Conservation (phyloP, 2,329 filamentous ascomycete species). For the Metarhizium humberi region DNA sequence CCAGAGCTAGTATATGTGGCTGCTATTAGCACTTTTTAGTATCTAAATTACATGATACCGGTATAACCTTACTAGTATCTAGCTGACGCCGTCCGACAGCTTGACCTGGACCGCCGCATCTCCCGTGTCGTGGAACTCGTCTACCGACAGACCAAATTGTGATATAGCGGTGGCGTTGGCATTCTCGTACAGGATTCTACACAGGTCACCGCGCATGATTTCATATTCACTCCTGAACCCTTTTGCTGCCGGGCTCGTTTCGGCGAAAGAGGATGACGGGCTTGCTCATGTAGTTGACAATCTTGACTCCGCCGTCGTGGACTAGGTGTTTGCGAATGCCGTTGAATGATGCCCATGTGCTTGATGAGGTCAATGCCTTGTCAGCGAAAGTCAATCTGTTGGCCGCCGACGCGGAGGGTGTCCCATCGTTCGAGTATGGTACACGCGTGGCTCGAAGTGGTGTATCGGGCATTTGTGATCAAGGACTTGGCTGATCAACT, state of each 20-base stretch:
- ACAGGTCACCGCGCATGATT: conserved; percentile 50
- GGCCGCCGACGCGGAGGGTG: conserved; percentile 34
- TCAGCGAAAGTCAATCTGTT: conserved; percentile 45
- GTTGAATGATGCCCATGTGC: conserved; percentile 10
- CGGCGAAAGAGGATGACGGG: conserved; percentile 26
- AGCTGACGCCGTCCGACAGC: conserved; percentile 32
- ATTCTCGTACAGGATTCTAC: conserved; percentile 36
- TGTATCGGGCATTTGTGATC: not conserved
- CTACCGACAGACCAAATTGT: conserved; percentile 20
- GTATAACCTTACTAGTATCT: no score
- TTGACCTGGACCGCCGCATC: conserved; percentile 19
- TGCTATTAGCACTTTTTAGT: no score
- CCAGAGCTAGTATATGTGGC: no score
- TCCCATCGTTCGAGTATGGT: conserved; percentile 33
- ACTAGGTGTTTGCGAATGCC: not conserved
- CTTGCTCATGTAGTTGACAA: not conserved
- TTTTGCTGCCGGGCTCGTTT: conserved; percentile 32
- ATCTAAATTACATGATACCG: no score
- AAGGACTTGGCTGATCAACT: no score
- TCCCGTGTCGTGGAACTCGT: conserved; percentile 18
- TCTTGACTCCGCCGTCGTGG: not conserved
- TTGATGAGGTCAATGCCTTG: conserved; percentile 39
- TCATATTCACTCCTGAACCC: conserved; percentile 46
- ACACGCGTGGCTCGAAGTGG: conserved; percentile 19
- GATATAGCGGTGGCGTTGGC: conserved; percentile 18